These are phyloP conservation scores for Neonectria neomacrospora DNA, from an alignment of 2,329 filamentous ascomycete species.

Conservation along the genomic window DNA sequence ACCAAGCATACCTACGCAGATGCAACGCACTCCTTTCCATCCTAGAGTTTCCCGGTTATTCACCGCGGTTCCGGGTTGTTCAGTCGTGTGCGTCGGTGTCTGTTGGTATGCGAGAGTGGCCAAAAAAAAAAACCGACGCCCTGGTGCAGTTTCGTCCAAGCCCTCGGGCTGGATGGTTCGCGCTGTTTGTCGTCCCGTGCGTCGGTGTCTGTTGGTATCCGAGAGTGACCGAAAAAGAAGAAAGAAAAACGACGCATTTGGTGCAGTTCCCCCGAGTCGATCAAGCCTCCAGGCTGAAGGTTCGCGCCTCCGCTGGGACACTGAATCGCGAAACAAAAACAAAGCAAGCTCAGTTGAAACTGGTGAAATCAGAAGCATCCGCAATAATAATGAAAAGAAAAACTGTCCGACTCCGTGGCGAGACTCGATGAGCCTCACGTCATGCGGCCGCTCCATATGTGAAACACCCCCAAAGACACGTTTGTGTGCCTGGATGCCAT, in stretches of 20 bases:
- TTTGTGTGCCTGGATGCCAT: not conserved
- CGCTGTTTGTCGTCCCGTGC: not conserved
- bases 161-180: not conserved
- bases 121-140: slow-evolving; percentile 2
- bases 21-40: not conserved
- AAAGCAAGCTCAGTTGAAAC: not conserved
- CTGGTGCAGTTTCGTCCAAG: not conserved
- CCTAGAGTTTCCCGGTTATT: not conserved
- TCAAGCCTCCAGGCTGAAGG: not conserved
- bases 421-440: not conserved
- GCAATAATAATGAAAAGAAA: not conserved
- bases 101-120: slow-evolving; percentile 5
- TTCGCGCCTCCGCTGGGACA: not conserved
- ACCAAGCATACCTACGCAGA: not conserved
- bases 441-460: not conserved
- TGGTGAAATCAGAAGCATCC: not conserved
- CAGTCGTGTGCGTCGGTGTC: not conserved
- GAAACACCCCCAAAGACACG: not conserved
- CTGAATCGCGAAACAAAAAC: slow-evolving; percentile 8
- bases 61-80: not conserved
- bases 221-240: slow-evolving; percentile 1
- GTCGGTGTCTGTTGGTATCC: slow-evolving; percentile 1
- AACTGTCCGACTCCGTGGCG: not conserved
- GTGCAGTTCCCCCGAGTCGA: not conserved
- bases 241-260: slow-evolving; percentile 1